Evolutionary conservation across 306 rosid genomes (phyloP).

Genomic region (Clitoria ternatea): DNA sequence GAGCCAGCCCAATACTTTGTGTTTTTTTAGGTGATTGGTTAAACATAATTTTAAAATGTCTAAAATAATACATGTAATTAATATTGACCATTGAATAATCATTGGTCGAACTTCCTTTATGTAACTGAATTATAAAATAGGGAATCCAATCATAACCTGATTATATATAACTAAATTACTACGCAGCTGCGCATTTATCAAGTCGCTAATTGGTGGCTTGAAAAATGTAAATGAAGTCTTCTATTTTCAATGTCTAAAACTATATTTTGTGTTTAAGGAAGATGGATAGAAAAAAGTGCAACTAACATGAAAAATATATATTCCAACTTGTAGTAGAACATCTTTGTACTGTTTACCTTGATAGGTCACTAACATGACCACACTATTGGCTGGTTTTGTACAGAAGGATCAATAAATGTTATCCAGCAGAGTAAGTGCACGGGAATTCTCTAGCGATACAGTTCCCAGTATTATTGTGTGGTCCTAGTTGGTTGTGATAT

Average conservation of each 20-base stretch:
- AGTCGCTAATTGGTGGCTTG: background rate
- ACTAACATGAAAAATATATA: background rate
- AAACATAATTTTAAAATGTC: too few relatives aligned
- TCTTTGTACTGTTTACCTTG: constrained; percentile 7
- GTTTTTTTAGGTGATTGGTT: too few relatives aligned
- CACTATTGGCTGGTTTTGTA: constrained; percentile 16
- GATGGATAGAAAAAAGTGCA: background rate
- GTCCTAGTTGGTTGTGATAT: constrained; percentile 12
- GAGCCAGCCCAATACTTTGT: too few relatives aligned
- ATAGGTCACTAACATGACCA: constrained; percentile 32
- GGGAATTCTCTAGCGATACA: constrained; percentile 13
- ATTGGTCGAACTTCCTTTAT: too few relatives aligned
- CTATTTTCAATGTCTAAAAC: background rate
- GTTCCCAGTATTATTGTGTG: constrained; percentile 5
- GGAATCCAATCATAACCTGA: background rate
- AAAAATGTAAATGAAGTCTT: constrained; percentile 12
- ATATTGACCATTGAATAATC: too few relatives aligned
- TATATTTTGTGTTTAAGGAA: background rate
- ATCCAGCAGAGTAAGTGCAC: constrained; percentile 18
- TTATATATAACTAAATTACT: background rate
- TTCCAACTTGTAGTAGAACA: constrained; percentile 16
- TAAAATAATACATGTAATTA: too few relatives aligned
- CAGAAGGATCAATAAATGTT: constrained; percentile 27
- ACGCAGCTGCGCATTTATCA: background rate
- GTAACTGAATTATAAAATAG: too few relatives aligned